These are phyloP conservation scores for Amborella trichopoda DNA, from an alignment of 164 flowering plant species.

Conservation along the genomic window DNA sequence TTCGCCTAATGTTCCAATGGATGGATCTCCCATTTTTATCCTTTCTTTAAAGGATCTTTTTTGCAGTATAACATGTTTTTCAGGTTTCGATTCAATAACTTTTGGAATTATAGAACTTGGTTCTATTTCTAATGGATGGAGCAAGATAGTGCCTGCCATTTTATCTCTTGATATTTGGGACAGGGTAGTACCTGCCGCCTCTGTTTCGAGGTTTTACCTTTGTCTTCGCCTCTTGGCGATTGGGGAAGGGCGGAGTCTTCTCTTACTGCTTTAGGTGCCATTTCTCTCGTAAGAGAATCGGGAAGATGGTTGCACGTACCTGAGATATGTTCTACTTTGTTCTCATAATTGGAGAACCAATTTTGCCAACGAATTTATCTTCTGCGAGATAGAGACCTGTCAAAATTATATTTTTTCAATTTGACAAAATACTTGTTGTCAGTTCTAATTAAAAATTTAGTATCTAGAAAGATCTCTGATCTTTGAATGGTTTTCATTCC, in stretches of 20 bases:
- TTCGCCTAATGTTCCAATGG: no score
- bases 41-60: no score
- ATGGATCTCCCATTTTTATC: no score
- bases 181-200: background rate
- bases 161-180: background rate
- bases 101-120: no score
- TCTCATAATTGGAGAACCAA: background rate
- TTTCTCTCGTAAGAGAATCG: background rate
- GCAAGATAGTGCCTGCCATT: no score
- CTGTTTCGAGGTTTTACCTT: background rate
- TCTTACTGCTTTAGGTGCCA: background rate
- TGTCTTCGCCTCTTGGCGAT: background rate
- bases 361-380: slow-evolving; percentile 1
- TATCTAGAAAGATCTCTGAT: background rate
- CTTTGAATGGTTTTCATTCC: background rate
- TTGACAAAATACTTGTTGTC: slow-evolving; percentile 1
- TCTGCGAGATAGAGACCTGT: background rate
- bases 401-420: background rate
- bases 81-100: no score
- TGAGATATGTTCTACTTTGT: background rate
- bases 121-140: no score
- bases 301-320: background rate
- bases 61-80: no score
- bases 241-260: background rate
- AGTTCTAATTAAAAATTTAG: background rate